These are phyloP conservation scores for Rhodofomes roseus DNA, from an alignment of 1,284 basidiomycete species.

Conservation along the genomic window DNA sequence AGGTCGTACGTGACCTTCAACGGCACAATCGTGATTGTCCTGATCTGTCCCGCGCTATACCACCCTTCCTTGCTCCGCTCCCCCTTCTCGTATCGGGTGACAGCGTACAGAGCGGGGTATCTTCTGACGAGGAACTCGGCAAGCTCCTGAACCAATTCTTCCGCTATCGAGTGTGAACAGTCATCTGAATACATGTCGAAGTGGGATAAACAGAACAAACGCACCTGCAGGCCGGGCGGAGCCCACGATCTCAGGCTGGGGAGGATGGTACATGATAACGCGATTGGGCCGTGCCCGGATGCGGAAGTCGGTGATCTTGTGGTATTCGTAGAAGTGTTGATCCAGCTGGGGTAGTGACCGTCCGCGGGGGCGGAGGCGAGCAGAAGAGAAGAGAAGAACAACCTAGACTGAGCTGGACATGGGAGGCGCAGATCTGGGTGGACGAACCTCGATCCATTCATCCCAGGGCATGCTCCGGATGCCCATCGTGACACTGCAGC, in stretches of 20 bases:
- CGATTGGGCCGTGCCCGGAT: conserved; percentile 46
- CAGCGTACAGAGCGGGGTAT: conserved; percentile 56
- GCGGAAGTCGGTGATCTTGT: conserved; percentile 51
- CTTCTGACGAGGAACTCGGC: conserved; percentile 61
- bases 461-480: conserved; percentile 63
- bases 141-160: conserved; percentile 63
- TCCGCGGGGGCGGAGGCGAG: background rate
- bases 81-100: conserved; percentile 34
- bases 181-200: too few species aligned
- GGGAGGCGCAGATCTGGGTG: conserved; percentile 1
- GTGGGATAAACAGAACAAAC: conserved; percentile 9
- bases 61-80: conserved; percentile 37
- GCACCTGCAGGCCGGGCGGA: conserved; percentile 53
- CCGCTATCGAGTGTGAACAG: conserved; percentile 33
- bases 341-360: conserved; percentile 42
- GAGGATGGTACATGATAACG: conserved; percentile 39
- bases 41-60: conserved; percentile 48
- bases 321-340: conserved; percentile 47
- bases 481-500: conserved; percentile 64
- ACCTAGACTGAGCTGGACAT: background rate
- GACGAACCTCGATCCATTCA: conserved; percentile 62
- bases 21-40: conserved; percentile 51
- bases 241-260: conserved; percentile 39
- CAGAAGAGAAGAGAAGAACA: background rate
- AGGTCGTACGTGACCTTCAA: conserved; percentile 51